phyloP scores from a whole-genome alignment of 768 basidiomycete genomes.

The Naematelia encephala region DNA sequence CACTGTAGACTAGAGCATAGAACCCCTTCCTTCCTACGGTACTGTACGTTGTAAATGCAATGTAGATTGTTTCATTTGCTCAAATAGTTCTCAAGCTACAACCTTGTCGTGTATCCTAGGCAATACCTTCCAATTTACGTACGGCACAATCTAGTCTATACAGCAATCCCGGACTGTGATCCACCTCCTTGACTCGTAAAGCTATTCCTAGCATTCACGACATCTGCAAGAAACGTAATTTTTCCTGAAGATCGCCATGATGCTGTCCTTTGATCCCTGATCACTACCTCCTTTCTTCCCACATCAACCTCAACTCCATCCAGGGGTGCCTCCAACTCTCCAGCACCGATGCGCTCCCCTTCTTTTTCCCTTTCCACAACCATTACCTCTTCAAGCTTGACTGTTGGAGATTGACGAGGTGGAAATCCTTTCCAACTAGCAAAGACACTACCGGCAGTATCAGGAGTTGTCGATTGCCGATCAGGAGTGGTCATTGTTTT shows the following conservation, averaged over 20 bases:
- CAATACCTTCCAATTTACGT: background rate
- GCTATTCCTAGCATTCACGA: background rate
- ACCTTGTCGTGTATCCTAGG: too few species aligned
- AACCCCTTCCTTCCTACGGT: too few species aligned
- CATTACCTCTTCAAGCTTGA: too few species aligned
- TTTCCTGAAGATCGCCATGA: background rate
- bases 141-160: background rate
- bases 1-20: too few species aligned
- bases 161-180: background rate
- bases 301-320: background rate
- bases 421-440: background rate
- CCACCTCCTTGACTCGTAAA: background rate
- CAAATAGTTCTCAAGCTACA: too few species aligned
- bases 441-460: background rate
- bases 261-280: background rate
- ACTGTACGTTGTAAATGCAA: too few species aligned
- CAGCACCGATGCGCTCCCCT: too few species aligned
- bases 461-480: background rate
- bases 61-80: too few species aligned
- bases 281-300: too few species aligned
- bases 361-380: too few species aligned
- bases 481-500: background rate
- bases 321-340: too few species aligned
- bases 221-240: background rate
- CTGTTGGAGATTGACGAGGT: background rate